Percentiles rank a stretch among this genome's conserved stretches.
These are phyloP conservation scores for Pleurotus salmoneostramineus DNA, from an alignment of 768 basidiomycete genomes.

Conservation along the genomic window DNA sequence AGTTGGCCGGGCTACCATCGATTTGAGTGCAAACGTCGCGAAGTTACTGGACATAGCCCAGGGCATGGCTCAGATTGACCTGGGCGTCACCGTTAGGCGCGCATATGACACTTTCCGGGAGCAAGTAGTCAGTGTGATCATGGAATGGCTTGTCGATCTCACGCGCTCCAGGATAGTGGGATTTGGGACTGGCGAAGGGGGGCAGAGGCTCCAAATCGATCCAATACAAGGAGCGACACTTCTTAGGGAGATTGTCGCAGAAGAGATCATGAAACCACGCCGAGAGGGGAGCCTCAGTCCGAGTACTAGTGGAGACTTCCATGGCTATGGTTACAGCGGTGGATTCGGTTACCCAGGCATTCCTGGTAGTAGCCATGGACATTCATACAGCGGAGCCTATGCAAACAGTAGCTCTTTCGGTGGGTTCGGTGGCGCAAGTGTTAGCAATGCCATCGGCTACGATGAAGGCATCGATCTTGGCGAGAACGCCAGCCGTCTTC, in stretches of 20 bases:
- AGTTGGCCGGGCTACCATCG: slow-evolving; percentile 77
- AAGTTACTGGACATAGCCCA: slow-evolving; percentile 75
- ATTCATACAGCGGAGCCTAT: background rate
- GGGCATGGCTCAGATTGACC: slow-evolving; percentile 80
- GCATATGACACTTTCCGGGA: slow-evolving; percentile 89
- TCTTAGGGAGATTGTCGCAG: slow-evolving; percentile 69
- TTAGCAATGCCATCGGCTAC: background rate
- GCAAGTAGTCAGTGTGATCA: slow-evolving; percentile 76
- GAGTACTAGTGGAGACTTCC: slow-evolving; percentile 36
- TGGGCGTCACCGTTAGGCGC: slow-evolving; percentile 85
- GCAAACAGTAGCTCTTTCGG: background rate
- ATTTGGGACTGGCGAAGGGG: background rate
- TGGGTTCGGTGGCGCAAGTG: background rate
- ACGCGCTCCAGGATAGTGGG: slow-evolving; percentile 67
- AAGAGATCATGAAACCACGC: slow-evolving; percentile 63
- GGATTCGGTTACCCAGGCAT: slow-evolving; percentile 15
- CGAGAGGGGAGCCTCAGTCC: slow-evolving; percentile 45
- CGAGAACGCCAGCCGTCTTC: slow-evolving; percentile 38
- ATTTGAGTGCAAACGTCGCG: slow-evolving; percentile 55
- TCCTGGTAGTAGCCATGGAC: slow-evolving; percentile 38
- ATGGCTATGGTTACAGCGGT: slow-evolving; percentile 25
- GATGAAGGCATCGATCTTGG: slow-evolving; percentile 5
- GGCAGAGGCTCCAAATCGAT: background rate
- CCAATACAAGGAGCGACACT: slow-evolving; percentile 41
- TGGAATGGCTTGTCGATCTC: slow-evolving; percentile 83